Percentiles rank a stretch among this genome's conserved stretches.
Evolutionary conservation across 345 rosid species (phyloP).

Genomic region (Acer negundo): DNA sequence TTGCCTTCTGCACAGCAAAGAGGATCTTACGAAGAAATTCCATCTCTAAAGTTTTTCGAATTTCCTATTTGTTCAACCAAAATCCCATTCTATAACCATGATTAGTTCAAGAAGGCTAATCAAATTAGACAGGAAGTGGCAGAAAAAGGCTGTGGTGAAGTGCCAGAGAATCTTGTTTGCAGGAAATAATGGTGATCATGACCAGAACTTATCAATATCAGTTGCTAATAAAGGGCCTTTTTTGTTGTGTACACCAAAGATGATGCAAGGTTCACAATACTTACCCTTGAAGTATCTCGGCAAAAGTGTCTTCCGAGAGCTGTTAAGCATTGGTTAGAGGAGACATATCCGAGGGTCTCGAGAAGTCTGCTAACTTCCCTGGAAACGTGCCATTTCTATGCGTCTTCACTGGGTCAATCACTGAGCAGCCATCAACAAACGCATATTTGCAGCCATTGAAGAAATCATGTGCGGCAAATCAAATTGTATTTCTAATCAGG

Average conservation of each 20-base stretch:
- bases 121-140: conserved; percentile 26
- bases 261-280: conserved; percentile 20
- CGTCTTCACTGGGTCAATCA: background rate
- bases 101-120: conserved; percentile 21
- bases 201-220: background rate
- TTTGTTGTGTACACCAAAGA: conserved; percentile 24
- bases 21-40: background rate
- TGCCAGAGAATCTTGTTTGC: conserved; percentile 8
- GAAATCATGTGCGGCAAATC: background rate
- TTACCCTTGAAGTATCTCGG: conserved; percentile 21
- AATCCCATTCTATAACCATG: conserved; percentile 6
- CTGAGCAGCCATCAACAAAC: background rate
- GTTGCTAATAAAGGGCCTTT: conserved; percentile 27
- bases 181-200: background rate
- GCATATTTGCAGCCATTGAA: conserved; percentile 8
- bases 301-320: conserved; percentile 9
- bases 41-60: background rate
- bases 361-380: conserved; percentile 26
- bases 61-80: background rate
- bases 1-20: background rate
- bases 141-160: conserved; percentile 6
- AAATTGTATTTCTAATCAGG: too few relatives aligned
- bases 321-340: conserved; percentile 14
- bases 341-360: conserved; percentile 26
- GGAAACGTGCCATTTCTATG: background rate